Percentiles rank a stretch among this genome's conserved stretches.
These are phyloP conservation scores for Alternaria gaisen DNA, from an alignment of 2,329 filamentous ascomycete genomes.

Conservation along the genomic window DNA sequence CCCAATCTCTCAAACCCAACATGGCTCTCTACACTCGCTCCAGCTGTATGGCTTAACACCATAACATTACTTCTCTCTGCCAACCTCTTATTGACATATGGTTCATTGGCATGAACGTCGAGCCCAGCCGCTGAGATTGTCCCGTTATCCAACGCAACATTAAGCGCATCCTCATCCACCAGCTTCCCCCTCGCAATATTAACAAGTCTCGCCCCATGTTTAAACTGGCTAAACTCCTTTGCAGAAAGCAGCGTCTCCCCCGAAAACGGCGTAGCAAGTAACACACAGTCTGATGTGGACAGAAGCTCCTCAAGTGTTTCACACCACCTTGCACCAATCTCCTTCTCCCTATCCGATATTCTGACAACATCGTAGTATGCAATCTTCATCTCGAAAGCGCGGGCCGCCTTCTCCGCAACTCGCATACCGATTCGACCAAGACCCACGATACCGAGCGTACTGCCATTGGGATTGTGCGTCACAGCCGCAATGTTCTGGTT, in stretches of 20 bases:
- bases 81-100: conserved; percentile 61
- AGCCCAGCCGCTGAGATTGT: conserved; percentile 64
- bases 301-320: conserved; percentile 63
- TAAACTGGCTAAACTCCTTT: conserved; percentile 61
- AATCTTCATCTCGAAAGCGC: conserved; percentile 73
- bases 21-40: conserved; percentile 72
- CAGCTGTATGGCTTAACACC: conserved; percentile 73
- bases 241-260: conserved; percentile 60
- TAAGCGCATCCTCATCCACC: conserved; percentile 71
- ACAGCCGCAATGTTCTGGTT: conserved; percentile 67
- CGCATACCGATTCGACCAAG: conserved; percentile 65
- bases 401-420: conserved; percentile 66
- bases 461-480: conserved; percentile 70
- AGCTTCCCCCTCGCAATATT: conserved; percentile 72
- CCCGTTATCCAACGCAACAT: conserved; percentile 64
- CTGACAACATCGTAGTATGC: conserved; percentile 68
- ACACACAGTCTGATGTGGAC: conserved; percentile 64
- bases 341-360: conserved; percentile 57
- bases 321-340: conserved; percentile 64
- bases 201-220: conserved; percentile 66
- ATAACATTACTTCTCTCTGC: conserved; percentile 59
- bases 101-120: conserved; percentile 72
- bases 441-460: conserved; percentile 72
- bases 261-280: conserved; percentile 68
- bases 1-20: conserved; percentile 72